These are phyloP conservation scores for Agarophyton chilense DNA, from an alignment of 23 red algal genomes.

Conservation along the genomic window DNA sequence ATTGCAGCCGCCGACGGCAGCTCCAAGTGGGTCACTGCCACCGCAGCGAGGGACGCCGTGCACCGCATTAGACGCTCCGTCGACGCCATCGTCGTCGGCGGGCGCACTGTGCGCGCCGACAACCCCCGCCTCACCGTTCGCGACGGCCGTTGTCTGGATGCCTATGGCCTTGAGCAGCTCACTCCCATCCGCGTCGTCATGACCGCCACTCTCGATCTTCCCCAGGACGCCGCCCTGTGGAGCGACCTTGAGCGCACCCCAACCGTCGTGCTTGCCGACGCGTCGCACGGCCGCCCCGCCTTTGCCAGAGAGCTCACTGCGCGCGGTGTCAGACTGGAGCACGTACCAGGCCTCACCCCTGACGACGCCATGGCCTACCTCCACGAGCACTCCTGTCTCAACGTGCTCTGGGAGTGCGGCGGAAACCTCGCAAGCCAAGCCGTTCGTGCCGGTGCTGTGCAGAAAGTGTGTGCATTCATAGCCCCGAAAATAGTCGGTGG, in stretches of 20 bases:
- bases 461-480: slow-evolving; percentile 87
- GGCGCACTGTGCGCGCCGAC: slow-evolving; percentile 79
- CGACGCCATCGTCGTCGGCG: slow-evolving; percentile 93
- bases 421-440: slow-evolving; percentile 79
- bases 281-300: slow-evolving; percentile 15
- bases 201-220: slow-evolving; percentile 25
- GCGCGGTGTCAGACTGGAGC: slow-evolving; percentile 50
- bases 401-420: slow-evolving; percentile 96
- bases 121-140: slow-evolving; percentile 90
- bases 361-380: slow-evolving; percentile 59
- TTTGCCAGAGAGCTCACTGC: slow-evolving; percentile 30
- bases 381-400: slow-evolving; percentile 57
- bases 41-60: slow-evolving; percentile 55
- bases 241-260: not conserved
- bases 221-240: slow-evolving; percentile 56
- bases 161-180: not conserved
- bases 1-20: slow-evolving; percentile 83
- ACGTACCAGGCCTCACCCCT: slow-evolving; percentile 35
- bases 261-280: slow-evolving; percentile 55
- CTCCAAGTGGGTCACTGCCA: slow-evolving; percentile 80
- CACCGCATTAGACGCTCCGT: slow-evolving; percentile 68
- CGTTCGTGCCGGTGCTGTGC: slow-evolving; percentile 66
- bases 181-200: slow-evolving; percentile 71
- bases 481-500: slow-evolving; percentile 92
- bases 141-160: not conserved